Conservation (phyloP, 2,329 filamentous ascomycete genomes). For the Pseudocercospora crystallina region DNA sequence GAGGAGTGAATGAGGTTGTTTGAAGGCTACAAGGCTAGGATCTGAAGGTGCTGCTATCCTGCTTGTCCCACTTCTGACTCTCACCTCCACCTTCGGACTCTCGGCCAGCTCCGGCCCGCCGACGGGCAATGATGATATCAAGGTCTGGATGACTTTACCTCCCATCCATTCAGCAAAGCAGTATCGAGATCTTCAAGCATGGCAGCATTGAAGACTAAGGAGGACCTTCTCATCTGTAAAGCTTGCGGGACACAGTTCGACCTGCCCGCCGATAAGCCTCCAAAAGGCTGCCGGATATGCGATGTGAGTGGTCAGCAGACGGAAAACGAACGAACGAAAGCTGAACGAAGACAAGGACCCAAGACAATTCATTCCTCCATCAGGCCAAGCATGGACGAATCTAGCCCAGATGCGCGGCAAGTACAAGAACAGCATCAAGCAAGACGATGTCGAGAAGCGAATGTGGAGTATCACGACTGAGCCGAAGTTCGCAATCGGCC, state of each 20-base stretch:
- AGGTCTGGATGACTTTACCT: too few species aligned
- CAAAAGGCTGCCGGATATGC: slow-evolving; percentile 67
- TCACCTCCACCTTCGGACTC: too few species aligned
- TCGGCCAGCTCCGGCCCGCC: too few species aligned
- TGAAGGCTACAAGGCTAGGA: too few species aligned
- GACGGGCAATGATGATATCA: too few species aligned
- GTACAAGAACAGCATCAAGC: slow-evolving; percentile 57
- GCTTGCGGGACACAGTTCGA: slow-evolving; percentile 72
- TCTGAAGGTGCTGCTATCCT: too few species aligned
- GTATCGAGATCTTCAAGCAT: background rate
- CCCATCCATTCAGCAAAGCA: too few species aligned
- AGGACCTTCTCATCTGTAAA: slow-evolving; percentile 59
- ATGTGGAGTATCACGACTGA: slow-evolving; percentile 48
- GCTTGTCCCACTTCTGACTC: too few species aligned
- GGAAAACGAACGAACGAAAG: background rate
- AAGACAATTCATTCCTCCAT: slow-evolving; percentile 66
- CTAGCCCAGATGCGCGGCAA: slow-evolving; percentile 43
- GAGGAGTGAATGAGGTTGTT: too few species aligned
- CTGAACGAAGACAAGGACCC: slow-evolving; percentile 46
- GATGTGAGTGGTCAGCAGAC: slow-evolving; percentile 55
- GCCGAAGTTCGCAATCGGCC: slow-evolving; percentile 66
- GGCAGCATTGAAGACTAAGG: slow-evolving; percentile 17
- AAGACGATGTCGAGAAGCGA: slow-evolving; percentile 46
- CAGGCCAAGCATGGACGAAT: slow-evolving; percentile 66
- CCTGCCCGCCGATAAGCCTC: slow-evolving; percentile 46